These are phyloP conservation scores for Candida adriatica DNA, from an alignment of 805 yeast species.

Conservation along the genomic window DNA sequence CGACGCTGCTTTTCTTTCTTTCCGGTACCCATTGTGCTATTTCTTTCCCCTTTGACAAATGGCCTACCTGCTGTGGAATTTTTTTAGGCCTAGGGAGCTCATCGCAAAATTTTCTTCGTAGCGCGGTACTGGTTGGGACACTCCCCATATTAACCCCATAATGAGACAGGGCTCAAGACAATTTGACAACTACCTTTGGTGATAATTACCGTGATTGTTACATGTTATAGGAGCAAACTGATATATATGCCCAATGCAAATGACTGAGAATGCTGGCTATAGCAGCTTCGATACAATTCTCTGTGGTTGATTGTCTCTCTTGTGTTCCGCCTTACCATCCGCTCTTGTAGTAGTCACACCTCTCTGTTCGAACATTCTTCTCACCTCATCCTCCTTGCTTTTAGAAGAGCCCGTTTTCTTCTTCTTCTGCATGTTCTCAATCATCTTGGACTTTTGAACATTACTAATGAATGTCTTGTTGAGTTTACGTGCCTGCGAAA, in stretches of 20 bases:
- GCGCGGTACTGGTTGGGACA: too few relatives aligned
- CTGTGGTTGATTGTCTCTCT: constrained; percentile 27
- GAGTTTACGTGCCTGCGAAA: constrained; percentile 80
- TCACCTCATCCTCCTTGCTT: constrained; percentile 27
- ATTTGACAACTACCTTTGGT: too few relatives aligned
- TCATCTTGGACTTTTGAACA: constrained; percentile 81
- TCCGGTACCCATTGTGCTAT: constrained; percentile 70
- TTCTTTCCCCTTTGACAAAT: background rate
- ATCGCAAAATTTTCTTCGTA: constrained; percentile 10
- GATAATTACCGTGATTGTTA: too few relatives aligned
- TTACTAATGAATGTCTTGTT: constrained; percentile 78
- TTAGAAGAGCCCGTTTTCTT: constrained; percentile 22
- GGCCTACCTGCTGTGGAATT: too few relatives aligned
- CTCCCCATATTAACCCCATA: too few relatives aligned
- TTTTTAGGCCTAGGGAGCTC: too few relatives aligned
- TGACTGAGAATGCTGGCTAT: too few relatives aligned
- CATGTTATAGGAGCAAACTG: too few relatives aligned
- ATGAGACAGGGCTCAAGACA: too few relatives aligned
- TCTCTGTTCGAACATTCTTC: constrained; percentile 67
- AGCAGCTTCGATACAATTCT: constrained; percentile 27
- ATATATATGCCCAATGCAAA: too few relatives aligned
- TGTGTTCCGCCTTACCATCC: constrained; percentile 44
- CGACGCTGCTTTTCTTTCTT: constrained; percentile 90
- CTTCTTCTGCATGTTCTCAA: constrained; percentile 47
- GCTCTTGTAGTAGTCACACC: constrained; percentile 61